Percentiles rank a stretch among this genome's conserved stretches.
These are phyloP conservation scores for Serpula lacrymans DNA, from an alignment of 768 basidiomycete species.

Conservation along the genomic window DNA sequence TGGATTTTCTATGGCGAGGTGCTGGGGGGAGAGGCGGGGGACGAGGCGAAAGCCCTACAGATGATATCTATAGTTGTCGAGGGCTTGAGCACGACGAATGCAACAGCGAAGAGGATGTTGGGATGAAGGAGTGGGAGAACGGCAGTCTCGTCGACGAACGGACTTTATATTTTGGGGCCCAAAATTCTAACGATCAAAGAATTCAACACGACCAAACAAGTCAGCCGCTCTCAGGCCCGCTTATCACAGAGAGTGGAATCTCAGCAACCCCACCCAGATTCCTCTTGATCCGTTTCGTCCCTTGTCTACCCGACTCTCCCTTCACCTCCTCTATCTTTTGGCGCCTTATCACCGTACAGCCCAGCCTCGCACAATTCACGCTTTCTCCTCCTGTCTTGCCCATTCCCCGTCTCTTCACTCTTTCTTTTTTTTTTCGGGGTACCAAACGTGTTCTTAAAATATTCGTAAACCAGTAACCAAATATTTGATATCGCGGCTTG, in stretches of 20 bases:
- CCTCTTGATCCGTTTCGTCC: slow-evolving; percentile 16
- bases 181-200: slow-evolving; percentile 25
- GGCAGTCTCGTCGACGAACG: slow-evolving; percentile 20
- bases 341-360: no score
- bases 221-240: slow-evolving; percentile 7
- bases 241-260: slow-evolving; percentile 11
- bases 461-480: no score
- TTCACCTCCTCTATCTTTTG: no score
- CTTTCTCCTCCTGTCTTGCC: no score
- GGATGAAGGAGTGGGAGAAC: slow-evolving; percentile 31
- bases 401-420: no score
- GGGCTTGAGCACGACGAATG: slow-evolving; percentile 7
- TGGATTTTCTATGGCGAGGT: slow-evolving; percentile 7
- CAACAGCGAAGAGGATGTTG: slow-evolving; percentile 10
- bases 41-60: slow-evolving; percentile 22
- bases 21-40: slow-evolving; percentile 2
- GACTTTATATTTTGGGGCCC: slow-evolving; percentile 30
- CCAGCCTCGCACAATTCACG: no score
- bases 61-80: slow-evolving; percentile 20
- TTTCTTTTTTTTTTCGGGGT: no score
- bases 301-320: slow-evolving; percentile 17
- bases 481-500: no score
- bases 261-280: slow-evolving; percentile 8
- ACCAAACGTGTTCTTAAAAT: no score
- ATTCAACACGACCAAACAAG: slow-evolving; percentile 25